phyloP scores from a whole-genome alignment of 768 basidiomycete genomes.

The Paxillus rubicundulus region DNA sequence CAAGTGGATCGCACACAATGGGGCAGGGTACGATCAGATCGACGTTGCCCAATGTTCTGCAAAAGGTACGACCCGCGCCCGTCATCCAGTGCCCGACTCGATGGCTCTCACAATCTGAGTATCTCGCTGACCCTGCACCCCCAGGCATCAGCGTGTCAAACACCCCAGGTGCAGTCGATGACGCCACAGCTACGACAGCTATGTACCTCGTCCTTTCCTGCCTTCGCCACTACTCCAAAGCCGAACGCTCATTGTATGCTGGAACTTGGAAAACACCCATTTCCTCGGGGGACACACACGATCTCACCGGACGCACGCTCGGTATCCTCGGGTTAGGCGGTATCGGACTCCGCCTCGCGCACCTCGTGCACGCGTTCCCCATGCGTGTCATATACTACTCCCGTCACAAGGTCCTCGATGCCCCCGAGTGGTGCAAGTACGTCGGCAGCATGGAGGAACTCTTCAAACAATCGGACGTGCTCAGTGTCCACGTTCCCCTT shows the following conservation, averaged over 20 bases:
- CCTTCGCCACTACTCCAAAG: conserved; percentile 66
- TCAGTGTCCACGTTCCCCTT: conserved; percentile 85
- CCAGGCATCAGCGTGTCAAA: conserved; percentile 73
- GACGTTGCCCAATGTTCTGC: conserved; percentile 72
- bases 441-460: conserved; percentile 62
- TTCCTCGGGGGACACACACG: conserved; percentile 49
- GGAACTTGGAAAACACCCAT: conserved; percentile 61
- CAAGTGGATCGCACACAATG: conserved; percentile 90
- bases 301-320: conserved; percentile 65
- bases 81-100: not conserved
- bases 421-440: conserved; percentile 77
- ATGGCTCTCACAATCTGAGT: not conserved
- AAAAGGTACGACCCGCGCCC: conserved; percentile 44
- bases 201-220: conserved; percentile 80
- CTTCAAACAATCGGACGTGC: conserved; percentile 70
- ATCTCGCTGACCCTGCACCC: not conserved
- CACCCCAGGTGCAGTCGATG: conserved; percentile 87
- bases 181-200: conserved; percentile 87
- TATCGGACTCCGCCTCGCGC: conserved; percentile 68
- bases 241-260: conserved; percentile 51
- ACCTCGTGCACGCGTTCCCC: conserved; percentile 75
- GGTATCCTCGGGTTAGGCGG: conserved; percentile 77
- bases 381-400: conserved; percentile 89
- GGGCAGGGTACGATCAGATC: conserved; percentile 90
- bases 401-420: conserved; percentile 52